Evolutionary conservation across 441 rosid genomes (phyloP).

Genomic region (Aquilaria agallochum): DNA sequence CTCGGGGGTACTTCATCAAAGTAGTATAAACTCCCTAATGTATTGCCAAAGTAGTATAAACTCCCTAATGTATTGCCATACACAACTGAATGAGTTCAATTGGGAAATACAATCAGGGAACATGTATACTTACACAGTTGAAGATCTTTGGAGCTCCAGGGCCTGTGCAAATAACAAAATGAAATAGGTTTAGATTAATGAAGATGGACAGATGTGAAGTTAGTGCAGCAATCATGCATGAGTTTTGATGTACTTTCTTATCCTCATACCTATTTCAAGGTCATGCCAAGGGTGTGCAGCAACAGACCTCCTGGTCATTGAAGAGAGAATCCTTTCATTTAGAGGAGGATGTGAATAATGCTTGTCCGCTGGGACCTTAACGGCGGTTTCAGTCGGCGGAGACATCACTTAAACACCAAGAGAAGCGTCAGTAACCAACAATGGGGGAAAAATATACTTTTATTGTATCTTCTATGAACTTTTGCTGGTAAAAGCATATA

Average conservation of each 20-base stretch:
- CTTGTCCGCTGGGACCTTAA: conserved; percentile 32
- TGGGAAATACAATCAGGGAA: too few relatives aligned
- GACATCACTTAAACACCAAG: conserved; percentile 46
- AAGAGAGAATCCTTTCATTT: conserved; percentile 76
- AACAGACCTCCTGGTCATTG: conserved; percentile 66
- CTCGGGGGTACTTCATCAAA: not conserved
- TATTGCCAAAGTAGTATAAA: not conserved
- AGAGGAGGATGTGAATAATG: conserved; percentile 58
- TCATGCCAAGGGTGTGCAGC: conserved; percentile 95
- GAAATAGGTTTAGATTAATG: not conserved
- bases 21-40: not conserved
- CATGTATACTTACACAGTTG: conserved; percentile 50
- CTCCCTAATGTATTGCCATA: too few relatives aligned
- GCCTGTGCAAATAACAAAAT: conserved; percentile 24
- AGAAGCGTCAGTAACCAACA: conserved; percentile 8
- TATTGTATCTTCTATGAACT: not conserved
- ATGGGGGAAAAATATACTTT: not conserved
- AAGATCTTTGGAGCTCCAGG: conserved; percentile 60
- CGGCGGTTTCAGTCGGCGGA: conserved; percentile 56
- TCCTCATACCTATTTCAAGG: conserved; percentile 65
- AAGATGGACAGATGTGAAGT: not conserved
- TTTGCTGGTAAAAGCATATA: not conserved
- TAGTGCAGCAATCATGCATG: not conserved
- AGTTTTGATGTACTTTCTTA: not conserved
- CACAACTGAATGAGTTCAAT: too few relatives aligned